These are phyloP conservation scores for Wickerhamiella lipophila DNA, from an alignment of 805 yeast species.

Conservation along the genomic window DNA sequence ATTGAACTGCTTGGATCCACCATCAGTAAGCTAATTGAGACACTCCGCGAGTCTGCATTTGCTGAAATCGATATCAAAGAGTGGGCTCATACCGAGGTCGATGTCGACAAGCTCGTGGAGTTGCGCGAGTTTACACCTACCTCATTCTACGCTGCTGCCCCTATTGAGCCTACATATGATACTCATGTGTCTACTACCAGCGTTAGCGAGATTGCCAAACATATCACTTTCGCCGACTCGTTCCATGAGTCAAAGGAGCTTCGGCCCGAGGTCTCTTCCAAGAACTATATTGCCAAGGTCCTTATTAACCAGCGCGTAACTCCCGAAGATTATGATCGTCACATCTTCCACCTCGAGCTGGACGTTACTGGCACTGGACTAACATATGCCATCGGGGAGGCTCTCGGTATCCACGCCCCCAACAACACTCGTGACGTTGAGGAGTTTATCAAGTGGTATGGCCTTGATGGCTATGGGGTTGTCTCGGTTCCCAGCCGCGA, in stretches of 20 bases:
- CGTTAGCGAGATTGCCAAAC: slow-evolving; percentile 47
- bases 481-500: slow-evolving; percentile 64
- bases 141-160: slow-evolving; percentile 27
- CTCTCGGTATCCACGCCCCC: slow-evolving; percentile 88
- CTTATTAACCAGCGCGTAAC: slow-evolving; percentile 87
- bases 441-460: slow-evolving; percentile 58
- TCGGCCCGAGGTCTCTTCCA: slow-evolving; percentile 82
- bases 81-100: slow-evolving; percentile 25
- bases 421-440: slow-evolving; percentile 55
- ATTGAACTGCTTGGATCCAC: slow-evolving; percentile 62
- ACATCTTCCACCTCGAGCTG: slow-evolving; percentile 92
- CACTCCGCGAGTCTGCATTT: slow-evolving; percentile 24
- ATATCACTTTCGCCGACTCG: slow-evolving; percentile 71
- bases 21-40: slow-evolving; percentile 29
- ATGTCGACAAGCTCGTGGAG: slow-evolving; percentile 21
- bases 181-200: slow-evolving; percentile 34
- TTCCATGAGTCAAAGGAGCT: slow-evolving; percentile 43
- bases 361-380: slow-evolving; percentile 84
- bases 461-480: slow-evolving; percentile 53
- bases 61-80: slow-evolving; percentile 31
- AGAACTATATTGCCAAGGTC: slow-evolving; percentile 77
- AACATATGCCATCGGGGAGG: slow-evolving; percentile 90
- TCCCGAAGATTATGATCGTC: slow-evolving; percentile 78
- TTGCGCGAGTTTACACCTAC: slow-evolving; percentile 18
- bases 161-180: slow-evolving; percentile 28